phyloP scores from a whole-genome alignment of 2,329 filamentous ascomycete species.

The Stagonosporopsis chrysanthemi region DNA sequence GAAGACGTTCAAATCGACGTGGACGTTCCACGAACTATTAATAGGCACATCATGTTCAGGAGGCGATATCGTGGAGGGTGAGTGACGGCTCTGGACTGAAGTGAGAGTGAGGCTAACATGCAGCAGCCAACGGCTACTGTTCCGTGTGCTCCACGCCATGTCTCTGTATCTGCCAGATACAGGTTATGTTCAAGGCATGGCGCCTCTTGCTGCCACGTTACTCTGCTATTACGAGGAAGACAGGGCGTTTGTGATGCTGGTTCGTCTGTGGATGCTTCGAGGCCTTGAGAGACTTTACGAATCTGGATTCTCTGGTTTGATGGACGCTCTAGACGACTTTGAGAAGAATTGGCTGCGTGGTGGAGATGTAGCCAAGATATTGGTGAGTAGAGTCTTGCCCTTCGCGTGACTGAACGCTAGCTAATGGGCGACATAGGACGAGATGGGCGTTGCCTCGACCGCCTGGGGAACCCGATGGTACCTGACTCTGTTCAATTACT shows the following conservation, averaged over 20 bases:
- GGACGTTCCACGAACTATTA: conserved; percentile 94
- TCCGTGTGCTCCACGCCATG: conserved; percentile 89
- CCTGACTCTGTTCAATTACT: conserved; percentile 95
- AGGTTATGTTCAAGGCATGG: conserved; percentile 98
- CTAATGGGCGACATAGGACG: conserved; percentile 60
- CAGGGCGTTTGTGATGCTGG: conserved; percentile 91
- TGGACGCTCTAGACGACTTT: conserved; percentile 85
- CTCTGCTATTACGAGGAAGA: conserved; percentile 98
- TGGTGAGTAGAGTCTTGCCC: conserved; percentile 64
- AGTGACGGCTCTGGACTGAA: conserved; percentile 11
- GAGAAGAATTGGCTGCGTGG: conserved; percentile 81
- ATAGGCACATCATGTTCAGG: conserved; percentile 96
- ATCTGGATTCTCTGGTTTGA: conserved; percentile 83
- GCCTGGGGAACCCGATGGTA: conserved; percentile 99
- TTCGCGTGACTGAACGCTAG: conserved; percentile 6
- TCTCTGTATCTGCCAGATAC: conserved; percentile 90
- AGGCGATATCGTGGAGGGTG: conserved; percentile 83
- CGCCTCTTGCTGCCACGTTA: conserved; percentile 86
- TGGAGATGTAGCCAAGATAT: conserved; percentile 78
- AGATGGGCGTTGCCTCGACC: conserved; percentile 82
- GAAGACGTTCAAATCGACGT: conserved; percentile 98
- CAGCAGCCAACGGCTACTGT: conserved; percentile 76
- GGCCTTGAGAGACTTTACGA: conserved; percentile 86
- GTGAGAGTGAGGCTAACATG: conserved; percentile 23
- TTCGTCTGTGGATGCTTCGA: conserved; percentile 89